Conservation (phyloP, 1,139 yeast genomes). For the Yarrowia galli region DNA sequence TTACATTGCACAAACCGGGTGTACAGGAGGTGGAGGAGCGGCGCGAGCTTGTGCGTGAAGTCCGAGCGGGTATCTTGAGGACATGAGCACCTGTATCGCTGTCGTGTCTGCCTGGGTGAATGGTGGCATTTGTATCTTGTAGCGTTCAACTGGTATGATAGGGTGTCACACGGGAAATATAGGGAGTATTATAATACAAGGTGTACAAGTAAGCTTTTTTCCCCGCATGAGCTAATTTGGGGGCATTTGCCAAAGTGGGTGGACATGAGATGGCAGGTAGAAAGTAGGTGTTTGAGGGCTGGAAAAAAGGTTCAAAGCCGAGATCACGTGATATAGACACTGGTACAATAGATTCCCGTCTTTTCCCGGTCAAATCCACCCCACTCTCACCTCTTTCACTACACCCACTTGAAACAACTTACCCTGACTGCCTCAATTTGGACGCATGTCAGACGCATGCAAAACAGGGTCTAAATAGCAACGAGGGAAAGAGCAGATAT, state of each 20-base stretch:
- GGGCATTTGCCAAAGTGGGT: background rate
- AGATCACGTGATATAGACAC: background rate
- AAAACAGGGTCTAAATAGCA: slow-evolving; percentile 31
- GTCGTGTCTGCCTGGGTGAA: slow-evolving; percentile 21
- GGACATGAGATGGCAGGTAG: background rate
- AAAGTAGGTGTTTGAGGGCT: too few relatives aligned
- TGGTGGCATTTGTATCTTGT: slow-evolving; percentile 17
- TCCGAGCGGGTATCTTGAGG: slow-evolving; percentile 27
- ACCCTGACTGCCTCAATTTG: slow-evolving; percentile 34
- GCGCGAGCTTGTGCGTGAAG: slow-evolving; percentile 16
- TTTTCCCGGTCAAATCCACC: too few relatives aligned
- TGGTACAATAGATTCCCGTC: background rate
- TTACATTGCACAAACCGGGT: slow-evolving; percentile 31
- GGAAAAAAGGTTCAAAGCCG: too few relatives aligned
- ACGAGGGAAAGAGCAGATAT: background rate
- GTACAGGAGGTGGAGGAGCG: slow-evolving; percentile 24
- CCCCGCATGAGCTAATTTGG: slow-evolving; percentile 30
- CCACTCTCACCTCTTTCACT: background rate
- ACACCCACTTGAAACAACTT: slow-evolving; percentile 16
- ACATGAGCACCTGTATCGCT: slow-evolving; percentile 14
- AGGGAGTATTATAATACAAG: slow-evolving; percentile 6
- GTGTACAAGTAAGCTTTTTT: background rate
- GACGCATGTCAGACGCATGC: slow-evolving; percentile 5
- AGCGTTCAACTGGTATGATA: too few relatives aligned
- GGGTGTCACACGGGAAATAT: background rate